These are phyloP conservation scores for sorghum (Sorghum bicolor) DNA, from an alignment of 176 grass and related monocot genomes.

Conservation along the genomic window DNA sequence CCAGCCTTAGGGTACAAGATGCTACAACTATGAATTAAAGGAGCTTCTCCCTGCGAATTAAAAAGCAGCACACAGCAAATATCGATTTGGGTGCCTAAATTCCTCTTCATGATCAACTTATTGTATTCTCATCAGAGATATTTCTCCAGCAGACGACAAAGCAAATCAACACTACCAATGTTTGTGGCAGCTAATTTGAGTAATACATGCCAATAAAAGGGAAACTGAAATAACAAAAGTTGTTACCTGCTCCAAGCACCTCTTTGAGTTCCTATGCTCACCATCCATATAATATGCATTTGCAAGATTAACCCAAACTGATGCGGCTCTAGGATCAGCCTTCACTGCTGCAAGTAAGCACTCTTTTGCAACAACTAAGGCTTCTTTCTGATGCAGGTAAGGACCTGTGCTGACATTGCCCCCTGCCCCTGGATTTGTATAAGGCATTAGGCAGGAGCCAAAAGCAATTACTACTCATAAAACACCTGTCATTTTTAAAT, in stretches of 20 bases:
- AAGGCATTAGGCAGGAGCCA: conserved; percentile 24
- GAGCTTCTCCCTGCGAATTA: neutral
- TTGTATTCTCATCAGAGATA: neutral
- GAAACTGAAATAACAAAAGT: neutral
- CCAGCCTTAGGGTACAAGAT: neutral
- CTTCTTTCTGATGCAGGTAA: conserved; percentile 72
- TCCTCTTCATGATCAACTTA: too few relatives aligned
- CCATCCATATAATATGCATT: conserved; percentile 85
- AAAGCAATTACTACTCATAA: conserved; percentile 3
- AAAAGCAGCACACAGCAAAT: neutral
- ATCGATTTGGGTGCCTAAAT: too few relatives aligned
- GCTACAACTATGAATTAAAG: neutral
- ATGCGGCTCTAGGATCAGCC: conserved; percentile 73
- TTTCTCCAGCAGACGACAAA: neutral
- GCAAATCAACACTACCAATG: neutral
- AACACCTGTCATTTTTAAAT: neutral
- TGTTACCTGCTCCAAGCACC: conserved; percentile 92
- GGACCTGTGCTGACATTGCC: conserved; percentile 45
- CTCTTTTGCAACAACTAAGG: conserved; percentile 78
- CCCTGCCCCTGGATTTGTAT: conserved; percentile 56
- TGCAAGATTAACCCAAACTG: conserved; percentile 90
- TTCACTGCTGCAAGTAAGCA: conserved; percentile 79
- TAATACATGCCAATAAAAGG: conserved; percentile 11
- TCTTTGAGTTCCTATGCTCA: conserved; percentile 82
- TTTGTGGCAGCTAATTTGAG: conserved; percentile 6